Percentiles rank a stretch among this genome's conserved stretches.
phyloP scores from a whole-genome alignment of 2,329 filamentous ascomycete species.

The Colletotrichum paranaense region DNA sequence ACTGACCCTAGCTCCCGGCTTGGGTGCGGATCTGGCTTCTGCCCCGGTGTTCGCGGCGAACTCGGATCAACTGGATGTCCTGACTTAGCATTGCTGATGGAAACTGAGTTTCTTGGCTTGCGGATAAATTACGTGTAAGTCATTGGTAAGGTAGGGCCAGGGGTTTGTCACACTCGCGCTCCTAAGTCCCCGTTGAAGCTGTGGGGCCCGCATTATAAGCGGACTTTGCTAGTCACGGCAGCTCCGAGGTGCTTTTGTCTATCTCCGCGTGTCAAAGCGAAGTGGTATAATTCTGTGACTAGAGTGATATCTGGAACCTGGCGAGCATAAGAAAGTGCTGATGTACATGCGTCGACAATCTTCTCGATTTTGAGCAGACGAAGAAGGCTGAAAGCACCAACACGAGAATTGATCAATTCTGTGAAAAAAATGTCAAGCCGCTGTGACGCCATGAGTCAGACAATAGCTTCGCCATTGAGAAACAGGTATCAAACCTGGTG shows the following conservation, averaged over 20 bases:
- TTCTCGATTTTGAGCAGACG: not conserved
- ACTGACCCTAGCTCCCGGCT: not conserved
- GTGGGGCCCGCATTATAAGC: not conserved
- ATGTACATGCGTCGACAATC: not conserved
- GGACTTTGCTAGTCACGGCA: not conserved
- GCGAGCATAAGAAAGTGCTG: not conserved
- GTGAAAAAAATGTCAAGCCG: not conserved
- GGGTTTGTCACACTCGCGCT: too few relatives aligned
- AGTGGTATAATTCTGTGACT: not conserved
- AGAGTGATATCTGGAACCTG: not conserved
- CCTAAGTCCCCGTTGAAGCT: not conserved
- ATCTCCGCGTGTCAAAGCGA: not conserved
- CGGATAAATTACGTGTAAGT: not conserved
- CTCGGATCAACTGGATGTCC: not conserved
- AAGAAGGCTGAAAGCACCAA: not conserved
- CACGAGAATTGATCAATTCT: not conserved
- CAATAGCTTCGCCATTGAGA: not conserved
- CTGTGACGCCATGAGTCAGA: not conserved
- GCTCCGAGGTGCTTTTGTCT: not conserved
- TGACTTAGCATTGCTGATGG: not conserved
- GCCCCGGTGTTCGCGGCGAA: not conserved
- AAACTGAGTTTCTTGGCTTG: not conserved
- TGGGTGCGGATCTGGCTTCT: not conserved
- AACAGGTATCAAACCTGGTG: not conserved
- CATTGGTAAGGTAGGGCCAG: not conserved